Evolutionary conservation across 2,329 filamentous ascomycete genomes (phyloP).

Genomic region (Monosporascus sp.): DNA sequence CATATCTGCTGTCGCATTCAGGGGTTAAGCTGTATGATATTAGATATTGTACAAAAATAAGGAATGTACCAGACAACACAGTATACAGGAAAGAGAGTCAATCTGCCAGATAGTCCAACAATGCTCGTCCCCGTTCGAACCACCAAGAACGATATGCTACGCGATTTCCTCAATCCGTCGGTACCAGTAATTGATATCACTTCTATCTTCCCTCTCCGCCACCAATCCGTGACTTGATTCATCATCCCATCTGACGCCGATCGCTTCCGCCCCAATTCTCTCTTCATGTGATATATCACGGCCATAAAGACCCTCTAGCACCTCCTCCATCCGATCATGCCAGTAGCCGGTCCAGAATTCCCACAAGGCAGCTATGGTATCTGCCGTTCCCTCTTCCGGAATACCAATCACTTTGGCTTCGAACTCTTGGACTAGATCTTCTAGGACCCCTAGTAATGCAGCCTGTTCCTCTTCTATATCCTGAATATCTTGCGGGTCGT

Average conservation of each 20-base stretch:
- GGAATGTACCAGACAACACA: too few relatives aligned
- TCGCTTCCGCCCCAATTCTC: not conserved
- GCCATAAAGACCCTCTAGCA: not conserved
- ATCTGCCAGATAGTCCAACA: too few relatives aligned
- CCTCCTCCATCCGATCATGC: not conserved
- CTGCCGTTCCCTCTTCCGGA: not conserved
- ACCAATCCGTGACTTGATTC: constrained; percentile 4
- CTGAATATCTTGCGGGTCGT: not conserved
- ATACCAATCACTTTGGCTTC: not conserved
- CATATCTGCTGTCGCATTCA: too few relatives aligned
- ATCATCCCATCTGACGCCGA: not conserved
- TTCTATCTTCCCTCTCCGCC: too few relatives aligned
- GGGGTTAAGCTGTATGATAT: too few relatives aligned
- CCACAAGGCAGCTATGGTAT: not conserved
- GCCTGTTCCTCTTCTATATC: not conserved
- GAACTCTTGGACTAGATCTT: not conserved
- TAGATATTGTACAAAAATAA: too few relatives aligned
- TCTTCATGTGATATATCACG: not conserved
- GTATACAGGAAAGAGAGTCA: too few relatives aligned
- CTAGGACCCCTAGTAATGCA: not conserved
- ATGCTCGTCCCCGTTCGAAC: too few relatives aligned
- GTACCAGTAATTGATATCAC: too few relatives aligned
- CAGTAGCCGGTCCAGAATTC: not conserved
- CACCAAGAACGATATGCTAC: too few relatives aligned
- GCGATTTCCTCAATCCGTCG: too few relatives aligned